Evolutionary conservation across 176 grass and related monocot species (phyloP).

Genomic region (Chrysopogon serrulatus): DNA sequence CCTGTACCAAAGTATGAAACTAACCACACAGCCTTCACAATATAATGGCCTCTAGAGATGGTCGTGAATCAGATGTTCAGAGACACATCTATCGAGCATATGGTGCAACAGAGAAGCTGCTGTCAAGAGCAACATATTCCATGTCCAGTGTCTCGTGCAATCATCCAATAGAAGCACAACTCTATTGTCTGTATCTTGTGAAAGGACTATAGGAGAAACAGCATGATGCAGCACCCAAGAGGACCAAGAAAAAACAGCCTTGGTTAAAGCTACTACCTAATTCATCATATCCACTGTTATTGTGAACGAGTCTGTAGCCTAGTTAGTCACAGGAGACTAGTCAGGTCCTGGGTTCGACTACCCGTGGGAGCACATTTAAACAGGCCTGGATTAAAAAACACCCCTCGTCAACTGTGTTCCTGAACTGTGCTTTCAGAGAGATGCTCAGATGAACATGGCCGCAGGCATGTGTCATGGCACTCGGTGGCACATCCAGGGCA

Average conservation of each 20-base stretch:
- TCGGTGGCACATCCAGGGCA: too few relatives aligned
- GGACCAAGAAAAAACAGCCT: background rate
- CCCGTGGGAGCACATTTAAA: too few relatives aligned
- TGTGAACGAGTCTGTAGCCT: too few relatives aligned
- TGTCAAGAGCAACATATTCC: background rate
- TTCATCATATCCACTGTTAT: background rate
- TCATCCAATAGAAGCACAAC: background rate
- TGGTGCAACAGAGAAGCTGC: background rate
- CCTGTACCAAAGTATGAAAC: background rate
- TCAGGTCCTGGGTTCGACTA: too few relatives aligned
- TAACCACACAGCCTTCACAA: background rate
- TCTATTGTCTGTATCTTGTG: background rate
- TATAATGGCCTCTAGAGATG: background rate
- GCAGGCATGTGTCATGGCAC: too few relatives aligned
- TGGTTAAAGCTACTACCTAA: background rate
- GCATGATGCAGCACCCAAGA: background rate
- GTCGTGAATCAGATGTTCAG: background rate
- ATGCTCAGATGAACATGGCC: too few relatives aligned
- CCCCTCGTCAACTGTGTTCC: too few relatives aligned
- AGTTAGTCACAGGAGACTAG: too few relatives aligned
- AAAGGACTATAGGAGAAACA: background rate
- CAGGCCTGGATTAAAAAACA: too few relatives aligned
- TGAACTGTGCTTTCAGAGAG: too few relatives aligned
- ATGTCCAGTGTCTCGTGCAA: background rate
- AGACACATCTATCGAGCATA: background rate